Evolutionary conservation across 345 rosid species (phyloP).

Genomic region (Viola odorata): DNA sequence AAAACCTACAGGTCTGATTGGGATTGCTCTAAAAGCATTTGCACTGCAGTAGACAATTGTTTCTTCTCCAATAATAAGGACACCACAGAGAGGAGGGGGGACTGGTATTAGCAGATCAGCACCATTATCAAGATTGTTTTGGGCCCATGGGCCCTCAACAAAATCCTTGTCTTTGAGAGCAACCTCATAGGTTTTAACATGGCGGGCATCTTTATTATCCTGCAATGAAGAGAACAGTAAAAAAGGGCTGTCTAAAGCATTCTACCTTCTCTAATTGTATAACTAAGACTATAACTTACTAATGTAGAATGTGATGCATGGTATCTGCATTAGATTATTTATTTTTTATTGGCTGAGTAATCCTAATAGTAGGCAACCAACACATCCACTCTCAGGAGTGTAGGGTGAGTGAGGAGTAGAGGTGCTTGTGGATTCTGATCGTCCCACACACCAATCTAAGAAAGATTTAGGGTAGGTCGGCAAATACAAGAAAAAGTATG

Average conservation of each 20-base stretch:
- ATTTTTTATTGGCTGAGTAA: too few species aligned
- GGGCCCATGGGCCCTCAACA: slow-evolving; percentile 95
- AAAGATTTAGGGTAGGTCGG: too few species aligned
- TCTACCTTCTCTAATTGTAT: neutral
- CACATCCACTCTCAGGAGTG: too few species aligned
- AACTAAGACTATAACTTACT: too few species aligned
- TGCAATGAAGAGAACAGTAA: slow-evolving; percentile 21
- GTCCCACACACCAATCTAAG: too few species aligned
- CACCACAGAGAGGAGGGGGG: slow-evolving; percentile 97
- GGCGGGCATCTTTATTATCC: slow-evolving; percentile 99
- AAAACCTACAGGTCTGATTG: slow-evolving; percentile 65
- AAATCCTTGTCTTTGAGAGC: slow-evolving; percentile 93
- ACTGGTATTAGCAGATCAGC: slow-evolving; percentile 91
- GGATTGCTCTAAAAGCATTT: slow-evolving; percentile 75
- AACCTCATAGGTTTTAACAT: slow-evolving; percentile 93
- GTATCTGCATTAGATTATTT: too few species aligned
- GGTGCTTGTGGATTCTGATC: too few species aligned
- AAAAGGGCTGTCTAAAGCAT: slow-evolving; percentile 7
- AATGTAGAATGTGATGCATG: too few species aligned
- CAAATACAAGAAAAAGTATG: too few species aligned
- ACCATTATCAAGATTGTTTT: slow-evolving; percentile 91
- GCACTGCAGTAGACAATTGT: slow-evolving; percentile 92
- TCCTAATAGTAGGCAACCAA: too few species aligned
- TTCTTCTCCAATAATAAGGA: slow-evolving; percentile 92
- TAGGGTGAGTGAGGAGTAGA: too few species aligned